Conservation (phyloP, 1,139 yeast genomes). For the Kurtzmaniella quercitrusa region DNA sequence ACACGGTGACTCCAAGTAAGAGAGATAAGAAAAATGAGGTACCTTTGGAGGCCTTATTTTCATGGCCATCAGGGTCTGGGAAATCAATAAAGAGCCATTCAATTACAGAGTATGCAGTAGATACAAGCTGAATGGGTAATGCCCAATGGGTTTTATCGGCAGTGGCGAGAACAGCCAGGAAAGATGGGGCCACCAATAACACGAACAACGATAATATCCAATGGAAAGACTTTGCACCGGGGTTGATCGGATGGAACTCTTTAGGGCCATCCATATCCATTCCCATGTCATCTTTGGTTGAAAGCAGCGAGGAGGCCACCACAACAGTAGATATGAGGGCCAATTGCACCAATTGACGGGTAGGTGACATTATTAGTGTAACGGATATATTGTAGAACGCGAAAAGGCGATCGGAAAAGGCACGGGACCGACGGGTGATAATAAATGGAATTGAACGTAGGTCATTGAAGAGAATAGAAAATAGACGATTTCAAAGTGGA, state of each 20-base stretch:
- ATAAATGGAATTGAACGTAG: no score
- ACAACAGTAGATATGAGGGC: not conserved
- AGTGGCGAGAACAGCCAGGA: conserved; percentile 50
- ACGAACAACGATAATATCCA: conserved; percentile 52
- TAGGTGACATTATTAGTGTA: not conserved
- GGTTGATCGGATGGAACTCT: conserved; percentile 44
- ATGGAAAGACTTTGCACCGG: conserved; percentile 56
- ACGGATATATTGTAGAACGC: not conserved
- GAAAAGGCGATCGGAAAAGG: not conserved
- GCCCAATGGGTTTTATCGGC: conserved; percentile 49
- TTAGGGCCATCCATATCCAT: conserved; percentile 31
- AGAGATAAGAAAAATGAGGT: conserved; percentile 57
- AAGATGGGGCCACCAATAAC: conserved; percentile 51
- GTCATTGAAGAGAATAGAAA: no score
- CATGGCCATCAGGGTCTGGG: conserved; percentile 61
- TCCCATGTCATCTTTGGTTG: conserved; percentile 16
- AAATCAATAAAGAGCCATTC: conserved; percentile 57
- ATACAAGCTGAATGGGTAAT: conserved; percentile 41
- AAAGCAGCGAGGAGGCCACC: not conserved
- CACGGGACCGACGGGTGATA: conserved; percentile 6
- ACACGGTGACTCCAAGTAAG: conserved; percentile 43
- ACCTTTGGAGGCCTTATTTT: conserved; percentile 62
- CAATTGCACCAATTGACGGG: not conserved
- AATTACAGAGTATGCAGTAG: conserved; percentile 47
- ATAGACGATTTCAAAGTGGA: no score